Base-by-base conservation (phyloP, 2,329 filamentous ascomycete species). In the Aspergillus nomiae region DNA sequence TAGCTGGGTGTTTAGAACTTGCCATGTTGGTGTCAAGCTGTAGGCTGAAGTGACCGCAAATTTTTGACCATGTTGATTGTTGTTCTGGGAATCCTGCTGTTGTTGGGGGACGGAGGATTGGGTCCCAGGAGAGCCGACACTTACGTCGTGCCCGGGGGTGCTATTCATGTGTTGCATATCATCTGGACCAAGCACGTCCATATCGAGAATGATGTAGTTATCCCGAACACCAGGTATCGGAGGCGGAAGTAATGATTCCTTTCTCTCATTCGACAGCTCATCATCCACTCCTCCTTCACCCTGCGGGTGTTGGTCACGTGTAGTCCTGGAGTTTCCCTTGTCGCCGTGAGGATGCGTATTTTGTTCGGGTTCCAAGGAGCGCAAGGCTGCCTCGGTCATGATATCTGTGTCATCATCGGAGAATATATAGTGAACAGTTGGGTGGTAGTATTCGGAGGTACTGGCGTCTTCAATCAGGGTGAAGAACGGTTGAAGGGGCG, bases 341-440 rank as follows among this genome's bases (percentile, higher is more conserved):
- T 32, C 34, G 65, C 71, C 55, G n/a, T 73, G 70, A 63, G 77
- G 62, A 28, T 68, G 60, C 5, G 32, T 61, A 19, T 76, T 70
- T 60, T 80, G 75, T 58, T 82, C 79, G 62, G 81, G 59, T 74
- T 86, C 77, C 77, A 89, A 75, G 24, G 83, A 82, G 38, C 83
- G 82, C 63, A 89, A 77, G 6, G 85, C 84, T 2, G 90, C 89
- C 43, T 87, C 84, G 1, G 90, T 90, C 43, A 96, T 82, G 51
- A 91, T 82, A 54, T 94, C 90, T 2, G 89, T 86, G 73, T 97
- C 93, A 78, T 98, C 95, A 77, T 98, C 94, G 70, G 87, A 87
- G 81, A 99, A 98, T 73, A 98, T 86, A 80, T 98, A 98, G 80
- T 94, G 92, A 1, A 97, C 88, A 59, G 87, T 88, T 1, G 94